Percentiles rank a stretch among this genome's conserved stretches.
phyloP scores from a whole-genome alignment of 2,329 filamentous ascomycete genomes.

The Fusarium odoratissimum region DNA sequence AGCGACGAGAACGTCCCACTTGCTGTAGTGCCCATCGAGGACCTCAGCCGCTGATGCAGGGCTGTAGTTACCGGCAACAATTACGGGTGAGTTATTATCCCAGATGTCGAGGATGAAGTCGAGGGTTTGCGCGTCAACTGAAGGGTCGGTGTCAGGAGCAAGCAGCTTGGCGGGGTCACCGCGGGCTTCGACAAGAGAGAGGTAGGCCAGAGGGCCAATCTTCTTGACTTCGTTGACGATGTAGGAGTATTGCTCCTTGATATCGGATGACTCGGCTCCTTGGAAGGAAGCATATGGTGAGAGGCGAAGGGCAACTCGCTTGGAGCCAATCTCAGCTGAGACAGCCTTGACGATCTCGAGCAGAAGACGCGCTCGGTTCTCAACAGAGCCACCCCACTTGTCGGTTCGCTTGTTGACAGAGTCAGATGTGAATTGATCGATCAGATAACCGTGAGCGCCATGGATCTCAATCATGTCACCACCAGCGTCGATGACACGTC shows the following conservation, averaged over 20 bases:
- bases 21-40: slow-evolving; percentile 43
- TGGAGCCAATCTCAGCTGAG: slow-evolving; percentile 48
- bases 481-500: slow-evolving; percentile 13
- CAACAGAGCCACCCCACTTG: slow-evolving; percentile 64
- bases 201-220: slow-evolving; percentile 45
- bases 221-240: slow-evolving; percentile 45
- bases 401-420: slow-evolving; percentile 57
- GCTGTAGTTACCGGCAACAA: slow-evolving; percentile 45
- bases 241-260: slow-evolving; percentile 39
- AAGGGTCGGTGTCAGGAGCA: slow-evolving; percentile 39
- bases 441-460: slow-evolving; percentile 65
- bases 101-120: slow-evolving; percentile 48
- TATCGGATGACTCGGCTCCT: slow-evolving; percentile 36
- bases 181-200: slow-evolving; percentile 46
- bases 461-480: slow-evolving; percentile 26
- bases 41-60: slow-evolving; percentile 28
- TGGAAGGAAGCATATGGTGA: slow-evolving; percentile 47
- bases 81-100: slow-evolving; percentile 46
- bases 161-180: slow-evolving; percentile 34
- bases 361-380: slow-evolving; percentile 64
- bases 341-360: slow-evolving; percentile 58
- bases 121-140: slow-evolving; percentile 48
- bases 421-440: slow-evolving; percentile 65
- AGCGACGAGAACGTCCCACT: slow-evolving; percentile 47
- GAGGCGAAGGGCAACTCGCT: slow-evolving; percentile 56